Percentiles rank a stretch among this genome's conserved stretches.
phyloP scores from a whole-genome alignment of 108 stramenopile species.

The Pseudonitzschia pungens region DNA sequence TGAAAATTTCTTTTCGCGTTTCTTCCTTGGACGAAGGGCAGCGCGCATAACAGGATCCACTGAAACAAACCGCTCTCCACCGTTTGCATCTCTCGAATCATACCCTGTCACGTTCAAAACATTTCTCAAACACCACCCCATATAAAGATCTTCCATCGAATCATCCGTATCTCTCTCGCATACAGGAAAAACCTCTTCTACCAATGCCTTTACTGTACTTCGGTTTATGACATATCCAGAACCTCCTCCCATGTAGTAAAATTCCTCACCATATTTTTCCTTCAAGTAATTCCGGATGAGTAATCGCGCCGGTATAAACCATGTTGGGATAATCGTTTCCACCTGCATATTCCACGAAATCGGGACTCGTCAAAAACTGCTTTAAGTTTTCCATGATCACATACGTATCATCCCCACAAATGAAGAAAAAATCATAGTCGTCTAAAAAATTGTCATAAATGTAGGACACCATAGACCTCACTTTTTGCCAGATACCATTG shows the following conservation, averaged over 20 bases:
- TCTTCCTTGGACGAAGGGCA: background rate
- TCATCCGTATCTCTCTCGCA: background rate
- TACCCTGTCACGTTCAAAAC: slow-evolving; percentile 2
- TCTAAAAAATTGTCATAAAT: slow-evolving; percentile 61
- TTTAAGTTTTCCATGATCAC: slow-evolving; percentile 34
- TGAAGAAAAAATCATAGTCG: slow-evolving; percentile 81
- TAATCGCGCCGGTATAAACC: background rate
- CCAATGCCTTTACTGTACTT: background rate
- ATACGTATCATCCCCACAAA: slow-evolving; percentile 75
- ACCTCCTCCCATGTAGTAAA: slow-evolving; percentile 6
- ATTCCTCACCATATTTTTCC: background rate
- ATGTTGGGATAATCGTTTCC: background rate
- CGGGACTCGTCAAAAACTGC: background rate
- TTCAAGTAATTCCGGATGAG: background rate
- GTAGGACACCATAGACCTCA: slow-evolving; percentile 76
- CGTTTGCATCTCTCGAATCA: background rate
- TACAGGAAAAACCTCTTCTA: background rate
- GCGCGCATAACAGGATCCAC: background rate
- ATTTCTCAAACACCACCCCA: background rate
- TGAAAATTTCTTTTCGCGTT: too few relatives aligned
- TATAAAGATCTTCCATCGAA: background rate
- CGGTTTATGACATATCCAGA: background rate
- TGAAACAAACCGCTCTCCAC: background rate
- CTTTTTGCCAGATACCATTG: slow-evolving; percentile 91
- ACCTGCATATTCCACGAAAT: slow-evolving; percentile 5